phyloP scores from a whole-genome alignment of 1,284 basidiomycete genomes.

The Cryptococcus sp. region DNA sequence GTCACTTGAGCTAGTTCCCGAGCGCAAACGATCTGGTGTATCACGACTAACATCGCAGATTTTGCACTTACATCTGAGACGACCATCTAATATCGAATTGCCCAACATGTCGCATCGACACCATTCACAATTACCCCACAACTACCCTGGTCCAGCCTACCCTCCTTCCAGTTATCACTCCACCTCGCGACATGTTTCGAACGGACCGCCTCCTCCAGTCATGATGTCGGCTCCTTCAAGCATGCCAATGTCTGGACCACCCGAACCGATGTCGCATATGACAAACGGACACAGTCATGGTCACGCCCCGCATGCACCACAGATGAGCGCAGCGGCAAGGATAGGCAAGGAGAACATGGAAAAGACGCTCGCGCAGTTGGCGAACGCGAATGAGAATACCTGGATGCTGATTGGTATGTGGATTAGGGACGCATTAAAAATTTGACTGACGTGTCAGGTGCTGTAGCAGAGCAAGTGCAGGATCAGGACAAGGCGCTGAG shows the following conservation, averaged over 20 bases:
- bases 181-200: conserved; percentile 22
- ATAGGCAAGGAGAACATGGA: conserved; percentile 39
- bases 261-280: conserved; percentile 14
- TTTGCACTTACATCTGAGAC: too few relatives aligned
- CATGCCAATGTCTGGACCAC: conserved; percentile 16
- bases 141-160: conserved; percentile 12
- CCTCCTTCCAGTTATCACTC: conserved; percentile 14
- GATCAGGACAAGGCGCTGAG: conserved; percentile 82
- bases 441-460: conserved; percentile 54
- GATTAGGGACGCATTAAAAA: too few relatives aligned
- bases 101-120: conserved; percentile 6
- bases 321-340: conserved; percentile 18
- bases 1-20: too few relatives aligned
- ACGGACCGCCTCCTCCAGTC: conserved; percentile 23
- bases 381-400: conserved; percentile 80
- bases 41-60: too few relatives aligned
- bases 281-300: conserved; percentile 26
- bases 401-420: conserved; percentile 81
- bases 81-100: neutral
- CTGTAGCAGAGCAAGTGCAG: conserved; percentile 84
- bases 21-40: too few relatives aligned
- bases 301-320: conserved; percentile 6
- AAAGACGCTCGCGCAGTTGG: conserved; percentile 49
- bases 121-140: conserved; percentile 8
- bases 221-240: conserved; percentile 18